Evolutionary conservation across 192 early-diverging fungal genomes (phyloP).

Genomic region (Linnemannia elongata): DNA sequence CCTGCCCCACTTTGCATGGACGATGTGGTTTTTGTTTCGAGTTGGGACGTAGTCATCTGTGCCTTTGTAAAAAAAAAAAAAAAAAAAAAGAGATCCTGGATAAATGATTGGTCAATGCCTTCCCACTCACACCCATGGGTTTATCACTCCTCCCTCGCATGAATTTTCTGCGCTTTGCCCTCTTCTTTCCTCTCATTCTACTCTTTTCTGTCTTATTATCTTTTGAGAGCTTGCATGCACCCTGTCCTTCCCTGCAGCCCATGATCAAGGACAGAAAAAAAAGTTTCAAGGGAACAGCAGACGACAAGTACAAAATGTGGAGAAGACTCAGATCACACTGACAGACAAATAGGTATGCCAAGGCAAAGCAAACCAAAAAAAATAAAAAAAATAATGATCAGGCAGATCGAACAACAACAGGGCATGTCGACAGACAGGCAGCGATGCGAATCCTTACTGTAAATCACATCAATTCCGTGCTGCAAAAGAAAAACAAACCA

Average conservation of each 20-base stretch:
- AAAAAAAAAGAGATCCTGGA: neutral
- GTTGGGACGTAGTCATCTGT: neutral
- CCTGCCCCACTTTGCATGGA: neutral
- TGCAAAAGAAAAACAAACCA: too few relatives aligned
- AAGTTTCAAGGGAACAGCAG: neutral
- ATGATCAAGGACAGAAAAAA: neutral
- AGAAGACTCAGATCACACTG: neutral
- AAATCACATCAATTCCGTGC: too few relatives aligned
- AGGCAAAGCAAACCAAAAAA: neutral
- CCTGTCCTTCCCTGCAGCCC: neutral
- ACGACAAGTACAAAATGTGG: neutral
- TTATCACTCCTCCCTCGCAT: neutral
- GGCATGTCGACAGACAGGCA: too few relatives aligned
- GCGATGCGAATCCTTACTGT: too few relatives aligned
- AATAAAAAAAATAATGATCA: neutral
- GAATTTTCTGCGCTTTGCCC: conserved; percentile 5
- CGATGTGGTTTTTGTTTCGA: neutral
- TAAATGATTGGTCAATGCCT: neutral
- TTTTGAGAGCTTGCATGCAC: neutral
- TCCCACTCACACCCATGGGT: too few relatives aligned
- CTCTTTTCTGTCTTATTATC: neutral
- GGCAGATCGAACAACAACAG: too few relatives aligned
- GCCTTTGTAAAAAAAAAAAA: too few relatives aligned
- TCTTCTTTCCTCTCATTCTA: neutral
- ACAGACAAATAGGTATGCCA: neutral